Evolutionary conservation across 305 asterid species (phyloP).

Genomic region (Fraxinus nigra): DNA sequence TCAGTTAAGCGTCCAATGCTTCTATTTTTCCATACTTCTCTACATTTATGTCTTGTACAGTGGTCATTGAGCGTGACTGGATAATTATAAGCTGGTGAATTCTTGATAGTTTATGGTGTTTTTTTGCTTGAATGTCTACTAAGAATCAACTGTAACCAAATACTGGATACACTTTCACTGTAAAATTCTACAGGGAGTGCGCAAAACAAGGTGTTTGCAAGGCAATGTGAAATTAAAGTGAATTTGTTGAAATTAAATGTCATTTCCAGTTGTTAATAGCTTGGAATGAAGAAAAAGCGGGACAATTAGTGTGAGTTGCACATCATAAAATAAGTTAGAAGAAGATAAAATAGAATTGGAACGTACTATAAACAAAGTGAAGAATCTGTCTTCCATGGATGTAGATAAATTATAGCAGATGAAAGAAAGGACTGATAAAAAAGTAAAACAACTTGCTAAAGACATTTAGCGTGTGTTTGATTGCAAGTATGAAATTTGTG

Average conservation of each 20-base stretch:
- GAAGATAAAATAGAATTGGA: neutral
- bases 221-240: neutral
- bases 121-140: neutral
- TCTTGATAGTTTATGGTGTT: neutral
- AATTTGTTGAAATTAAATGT: neutral
- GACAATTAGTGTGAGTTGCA: neutral
- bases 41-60: neutral
- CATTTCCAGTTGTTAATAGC: neutral
- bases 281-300: neutral
- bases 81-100: neutral
- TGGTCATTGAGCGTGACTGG: neutral
- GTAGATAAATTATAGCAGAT: neutral
- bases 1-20: constrained; percentile 42
- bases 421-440: neutral
- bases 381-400: neutral
- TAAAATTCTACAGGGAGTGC: neutral
- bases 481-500: too few relatives aligned
- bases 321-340: neutral
- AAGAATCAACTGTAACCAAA: neutral
- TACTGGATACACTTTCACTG: neutral
- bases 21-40: neutral
- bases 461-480: too few relatives aligned
- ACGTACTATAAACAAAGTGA: neutral
- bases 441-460: neutral
- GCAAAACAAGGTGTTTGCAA: neutral